phyloP scores from a whole-genome alignment of 306 rosid species.

The Glycine latifolia region DNA sequence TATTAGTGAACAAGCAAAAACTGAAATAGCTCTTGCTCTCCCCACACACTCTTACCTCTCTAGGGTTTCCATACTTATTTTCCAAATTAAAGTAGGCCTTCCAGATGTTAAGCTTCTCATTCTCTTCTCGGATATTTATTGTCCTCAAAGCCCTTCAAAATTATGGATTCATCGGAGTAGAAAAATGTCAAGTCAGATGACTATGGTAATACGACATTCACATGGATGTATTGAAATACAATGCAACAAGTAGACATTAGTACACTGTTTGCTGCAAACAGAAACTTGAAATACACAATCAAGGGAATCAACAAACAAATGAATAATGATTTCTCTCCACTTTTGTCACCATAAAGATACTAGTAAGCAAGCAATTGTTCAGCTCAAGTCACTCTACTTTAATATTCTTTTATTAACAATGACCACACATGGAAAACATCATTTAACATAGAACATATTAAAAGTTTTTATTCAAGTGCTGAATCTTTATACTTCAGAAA shows the following conservation, averaged over 20 bases:
- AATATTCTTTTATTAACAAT: conserved; percentile 1
- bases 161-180: conserved; percentile 29
- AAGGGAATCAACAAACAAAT: background rate
- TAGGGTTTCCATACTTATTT: conserved; percentile 85
- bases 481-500: background rate
- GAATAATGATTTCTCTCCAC: background rate
- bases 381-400: background rate
- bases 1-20: conserved; percentile 22
- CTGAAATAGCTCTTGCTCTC: background rate
- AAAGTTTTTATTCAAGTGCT: background rate
- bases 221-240: background rate
- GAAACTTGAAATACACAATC: background rate
- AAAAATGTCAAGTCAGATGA: conserved; percentile 31
- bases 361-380: background rate
- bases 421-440: background rate
- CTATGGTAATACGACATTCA: background rate
- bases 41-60: conserved; percentile 61
- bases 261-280: background rate
- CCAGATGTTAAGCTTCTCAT: conserved; percentile 93
- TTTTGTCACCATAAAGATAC: background rate
- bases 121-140: conserved; percentile 86
- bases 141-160: conserved; percentile 83
- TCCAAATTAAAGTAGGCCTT: conserved; percentile 93
- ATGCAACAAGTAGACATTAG: background rate
- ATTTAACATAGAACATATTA: background rate